These are phyloP conservation scores for Xylaria sp. DNA, from an alignment of 2,329 filamentous ascomycete species.

Conservation along the genomic window DNA sequence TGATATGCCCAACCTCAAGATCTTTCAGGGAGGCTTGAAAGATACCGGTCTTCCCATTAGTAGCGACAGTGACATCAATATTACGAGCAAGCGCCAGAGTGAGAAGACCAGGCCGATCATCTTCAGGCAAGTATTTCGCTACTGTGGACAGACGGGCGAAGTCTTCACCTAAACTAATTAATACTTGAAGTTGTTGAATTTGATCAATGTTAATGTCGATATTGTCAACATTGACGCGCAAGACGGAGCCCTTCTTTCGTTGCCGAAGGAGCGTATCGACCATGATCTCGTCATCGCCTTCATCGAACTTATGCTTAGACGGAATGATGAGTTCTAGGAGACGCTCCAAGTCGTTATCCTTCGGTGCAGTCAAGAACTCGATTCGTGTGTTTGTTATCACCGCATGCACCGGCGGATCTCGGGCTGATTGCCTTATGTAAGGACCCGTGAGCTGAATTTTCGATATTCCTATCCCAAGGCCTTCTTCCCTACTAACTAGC, in stretches of 20 bases:
- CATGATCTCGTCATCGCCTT: slow-evolving; percentile 90
- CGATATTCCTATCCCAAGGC: slow-evolving; percentile 74
- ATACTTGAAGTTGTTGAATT: slow-evolving; percentile 66
- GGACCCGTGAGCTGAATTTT: slow-evolving; percentile 78
- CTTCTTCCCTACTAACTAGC: slow-evolving; percentile 74
- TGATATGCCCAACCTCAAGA: slow-evolving; percentile 79
- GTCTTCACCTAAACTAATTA: slow-evolving; percentile 78
- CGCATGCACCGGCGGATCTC: slow-evolving; percentile 65
- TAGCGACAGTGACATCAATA: slow-evolving; percentile 63
- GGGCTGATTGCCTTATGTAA: slow-evolving; percentile 57
- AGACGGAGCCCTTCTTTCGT: slow-evolving; percentile 81
- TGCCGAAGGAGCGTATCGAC: slow-evolving; percentile 89
- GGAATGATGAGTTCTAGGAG: slow-evolving; percentile 87
- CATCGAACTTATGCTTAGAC: slow-evolving; percentile 85
- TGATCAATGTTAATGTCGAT: slow-evolving; percentile 67
- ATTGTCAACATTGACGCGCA: slow-evolving; percentile 71
- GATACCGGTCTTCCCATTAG: slow-evolving; percentile 72
- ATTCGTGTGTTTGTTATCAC: slow-evolving; percentile 70
- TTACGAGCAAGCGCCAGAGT: slow-evolving; percentile 72
- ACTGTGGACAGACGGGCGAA: slow-evolving; percentile 83
- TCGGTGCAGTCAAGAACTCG: slow-evolving; percentile 74
- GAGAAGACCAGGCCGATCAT: slow-evolving; percentile 88
- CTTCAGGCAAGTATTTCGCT: slow-evolving; percentile 92
- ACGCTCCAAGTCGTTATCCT: slow-evolving; percentile 79
- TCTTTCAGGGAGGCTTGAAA: slow-evolving; percentile 64